Base-by-base conservation (phyloP, 2,329 filamentous ascomycete genomes). In the Diaporthe helianthi region DNA sequence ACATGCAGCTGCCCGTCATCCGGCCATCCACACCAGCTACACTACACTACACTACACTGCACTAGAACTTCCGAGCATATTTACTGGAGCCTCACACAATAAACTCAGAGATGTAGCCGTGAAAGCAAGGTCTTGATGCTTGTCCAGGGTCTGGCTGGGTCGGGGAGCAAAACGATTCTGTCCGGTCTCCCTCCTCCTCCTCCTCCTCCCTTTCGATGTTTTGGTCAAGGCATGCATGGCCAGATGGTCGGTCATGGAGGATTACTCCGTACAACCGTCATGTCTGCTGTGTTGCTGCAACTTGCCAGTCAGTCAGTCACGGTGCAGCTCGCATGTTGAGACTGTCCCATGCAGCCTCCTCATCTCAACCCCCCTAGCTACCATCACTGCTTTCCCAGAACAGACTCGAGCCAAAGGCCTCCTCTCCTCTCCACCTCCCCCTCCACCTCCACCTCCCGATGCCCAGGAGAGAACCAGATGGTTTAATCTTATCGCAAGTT, bases 341-440 rank as follows among this genome's bases (percentile, higher is more conserved):
- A 51, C 44, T 55, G 51, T 47, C 33, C 44, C 29, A 44, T 29
- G 22, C 19, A 8, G 31, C 61, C 33, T 66, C 36, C 49, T 52
- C 49, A 46, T 41, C 36, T 44, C 22, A n/a, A 29, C 53, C 63
- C 19, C 60, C 67, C 47, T 24, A n/a, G 61, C 33, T 26, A 22
- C 47, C 24, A 66, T 67, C 61, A 67, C 68, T 63, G 63, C 53
- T 69, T 69, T 61, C 68, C 63, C 41, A 54, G 22, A 67, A 33
- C n/a, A 47, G 68, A 61, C 55, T 63, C 68, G 22, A 44, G 52
- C 31, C 46, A 67, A 63, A 69, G 68, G 53, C 68, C 63, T 52
- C 65, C 65, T 41, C 61, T 6, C 24, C 10, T 58, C 41, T 12
- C 38, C 38, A 31, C 6, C 52, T 36, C 53, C 53, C 15, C 36